Evolutionary conservation across 257 asterid genomes (phyloP), one percentile per base, ranked within the genome.

Genomic region (Paulownia fortunei): DNA sequence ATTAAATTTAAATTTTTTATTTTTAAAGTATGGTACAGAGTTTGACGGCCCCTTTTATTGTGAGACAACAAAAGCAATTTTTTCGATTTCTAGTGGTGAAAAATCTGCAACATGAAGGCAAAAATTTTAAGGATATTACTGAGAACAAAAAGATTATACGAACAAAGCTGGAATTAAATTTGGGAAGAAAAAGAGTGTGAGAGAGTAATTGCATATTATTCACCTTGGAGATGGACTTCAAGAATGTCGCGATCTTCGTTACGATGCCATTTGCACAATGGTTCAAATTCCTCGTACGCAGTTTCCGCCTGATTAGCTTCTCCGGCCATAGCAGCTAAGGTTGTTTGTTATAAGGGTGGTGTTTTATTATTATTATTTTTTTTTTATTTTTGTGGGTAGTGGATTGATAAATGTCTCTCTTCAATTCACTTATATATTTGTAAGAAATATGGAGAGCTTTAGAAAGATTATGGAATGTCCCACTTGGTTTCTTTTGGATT

Each of bases 201-300:
- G 4, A 11, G 2, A 11, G 3, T 7, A 41, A 7, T 41, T 41
- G 9, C 9, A 5, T 23, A 36, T 32, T 41, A 72, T 39, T 76
- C 56, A 90, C 94, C 96, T 82, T 79, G 85, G 74, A 91, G 88
- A 71, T 83, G 84, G 36, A 91, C 19, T 55, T 84, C 85, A 44
- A 91, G 91, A 80, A 86, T 64, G 77, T 91, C 94, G 0, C 72
- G 59, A 61, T 82, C 89, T 67, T 86, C 85, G 18, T 65, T 79
- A 3, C 91, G 90, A 32, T 87, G 80, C 96, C 96, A 91, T 72
- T 74, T 82, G 87, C 96, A 87, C 26, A 74, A 82, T 4, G 96
- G 96, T 36, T 91, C 96, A 13, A 91, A 87, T 82, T 91, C 94
- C 23, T 86, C 88, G 37, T 71, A 56, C 7, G 26, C 55, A 7